Conservation (phyloP, 2,329 filamentous ascomycete genomes). For the Aspergillus japonicus region DNA sequence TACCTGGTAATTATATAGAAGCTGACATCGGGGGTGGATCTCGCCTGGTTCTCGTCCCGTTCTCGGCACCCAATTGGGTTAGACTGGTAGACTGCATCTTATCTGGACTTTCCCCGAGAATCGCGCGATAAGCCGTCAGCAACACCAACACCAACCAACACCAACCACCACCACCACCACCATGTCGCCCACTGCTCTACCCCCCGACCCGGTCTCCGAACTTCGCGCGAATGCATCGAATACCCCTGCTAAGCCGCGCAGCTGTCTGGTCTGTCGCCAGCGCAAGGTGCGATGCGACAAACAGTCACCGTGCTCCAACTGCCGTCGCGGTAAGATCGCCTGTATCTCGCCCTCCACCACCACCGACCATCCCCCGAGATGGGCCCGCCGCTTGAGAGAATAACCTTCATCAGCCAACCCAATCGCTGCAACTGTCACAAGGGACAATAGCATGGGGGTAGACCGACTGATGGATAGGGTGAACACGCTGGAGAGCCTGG, state of each 20-base stretch:
- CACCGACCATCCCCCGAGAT: conserved; percentile 47
- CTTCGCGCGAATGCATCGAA: neutral
- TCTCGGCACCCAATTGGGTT: neutral
- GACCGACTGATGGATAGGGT: neutral
- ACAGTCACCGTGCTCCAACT: conserved; percentile 56
- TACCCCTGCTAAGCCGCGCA: conserved; percentile 38
- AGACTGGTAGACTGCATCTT: too few species aligned
- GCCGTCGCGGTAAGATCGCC: conserved; percentile 52
- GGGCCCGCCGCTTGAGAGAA: neutral
- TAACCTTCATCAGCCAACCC: neutral
- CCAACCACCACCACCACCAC: neutral
- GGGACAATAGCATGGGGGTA: neutral
- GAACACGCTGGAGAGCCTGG: neutral
- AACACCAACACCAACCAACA: neutral
- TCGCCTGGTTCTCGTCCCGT: neutral
- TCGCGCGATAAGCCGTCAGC: neutral
- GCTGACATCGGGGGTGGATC: neutral
- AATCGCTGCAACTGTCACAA: neutral
- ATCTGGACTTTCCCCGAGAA: neutral
- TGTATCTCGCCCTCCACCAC: conserved; percentile 50
- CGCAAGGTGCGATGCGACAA: conserved; percentile 60
- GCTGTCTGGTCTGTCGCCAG: conserved; percentile 53
- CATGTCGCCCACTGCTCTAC: neutral
- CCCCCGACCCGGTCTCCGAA: neutral
- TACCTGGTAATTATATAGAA: neutral